Base-by-base conservation (phyloP, 768 basidiomycete genomes). In the Exidia glandulosa region DNA sequence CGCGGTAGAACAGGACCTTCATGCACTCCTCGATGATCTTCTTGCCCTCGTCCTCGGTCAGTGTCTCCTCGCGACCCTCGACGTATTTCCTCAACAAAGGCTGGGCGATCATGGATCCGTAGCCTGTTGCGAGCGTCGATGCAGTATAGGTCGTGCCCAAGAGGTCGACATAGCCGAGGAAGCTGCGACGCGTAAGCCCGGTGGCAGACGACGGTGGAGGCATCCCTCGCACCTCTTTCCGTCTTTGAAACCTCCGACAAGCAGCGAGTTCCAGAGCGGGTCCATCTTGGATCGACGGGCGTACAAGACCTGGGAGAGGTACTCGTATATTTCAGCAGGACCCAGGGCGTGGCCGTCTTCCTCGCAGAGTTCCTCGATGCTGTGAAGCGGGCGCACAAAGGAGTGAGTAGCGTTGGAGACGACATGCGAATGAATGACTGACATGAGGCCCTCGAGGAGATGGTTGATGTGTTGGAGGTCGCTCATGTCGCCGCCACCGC, bases 61-160 rank as follows among this genome's bases (percentile, higher is more conserved):
- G 73, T 1, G 72, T 74, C 56, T 88, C 80, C 65, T 90, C 87
- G 27, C 79, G 76, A 2, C 86, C 88, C 72, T 99, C 94, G 41
- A 94, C 92, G 14, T 88, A 92, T 62, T 88, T 87, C 33, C 96
- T 85, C 23, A 99, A 80, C 4, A 99, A 75, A 1, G 96, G 96
- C 66, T 92, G 88, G 5, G 96, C 96, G 58, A 99, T 88, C 72
- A 94, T 86, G 5, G 86, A 80, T 14, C 95, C 96, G 72, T 90
- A 96, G 0, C 96, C 95, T 0, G 96, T 97, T 2, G 94, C 96
- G 25, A 99, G 81, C 4, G 94, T 94, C 14, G 93, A 86, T 2
- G 95, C 85, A 9, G 87, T 80, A 72, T 98, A 98, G 0, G 96
- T 99, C 30, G 93, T 95, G n/a, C 95, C 96, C 25, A 95, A 79